A percentile compares a stretch with the other conserved stretches of the same genome.
Evolutionary conservation across 1,284 basidiomycete genomes (phyloP).

Genomic region (Puccinia coronata): DNA sequence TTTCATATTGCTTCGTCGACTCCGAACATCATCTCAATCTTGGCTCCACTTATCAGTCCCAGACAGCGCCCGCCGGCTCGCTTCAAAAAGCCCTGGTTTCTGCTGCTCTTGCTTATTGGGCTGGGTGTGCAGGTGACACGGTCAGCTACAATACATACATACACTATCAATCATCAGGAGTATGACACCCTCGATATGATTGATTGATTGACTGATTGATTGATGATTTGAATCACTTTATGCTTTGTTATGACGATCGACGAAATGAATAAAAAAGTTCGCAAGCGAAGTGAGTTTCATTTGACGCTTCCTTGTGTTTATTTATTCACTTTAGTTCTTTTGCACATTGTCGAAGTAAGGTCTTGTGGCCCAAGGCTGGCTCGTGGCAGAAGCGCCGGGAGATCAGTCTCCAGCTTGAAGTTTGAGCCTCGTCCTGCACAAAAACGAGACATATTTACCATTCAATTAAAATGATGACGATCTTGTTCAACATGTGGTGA

Average conservation of each 20-base stretch:
- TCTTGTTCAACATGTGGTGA: too few species aligned
- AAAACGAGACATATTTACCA: too few species aligned
- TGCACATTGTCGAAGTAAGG: too few species aligned
- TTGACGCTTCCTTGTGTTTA: background rate
- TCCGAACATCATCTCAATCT: background rate
- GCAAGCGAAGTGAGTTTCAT: constrained; percentile 35
- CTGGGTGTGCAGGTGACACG: constrained; percentile 40
- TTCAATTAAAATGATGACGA: background rate
- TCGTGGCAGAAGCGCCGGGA: too few species aligned
- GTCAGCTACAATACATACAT: background rate
- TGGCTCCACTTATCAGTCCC: background rate
- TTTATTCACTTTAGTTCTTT: too few species aligned
- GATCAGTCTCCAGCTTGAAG: too few species aligned
- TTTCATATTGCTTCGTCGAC: background rate
- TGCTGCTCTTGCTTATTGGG: constrained; percentile 38
- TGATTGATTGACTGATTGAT: background rate
- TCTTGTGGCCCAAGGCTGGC: too few species aligned
- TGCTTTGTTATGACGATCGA: background rate
- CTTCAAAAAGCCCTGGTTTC: constrained; percentile 4
- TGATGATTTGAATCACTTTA: background rate
- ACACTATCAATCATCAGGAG: background rate
- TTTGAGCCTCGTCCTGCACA: too few species aligned
- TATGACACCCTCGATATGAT: too few species aligned
- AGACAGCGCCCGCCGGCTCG: background rate
- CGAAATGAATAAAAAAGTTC: constrained; percentile 19